A percentile compares a stretch with the other conserved stretches of the same genome.
Evolutionary conservation across 2,329 filamentous ascomycete genomes (phyloP).

Genomic region (Sordariomycetes sp.): DNA sequence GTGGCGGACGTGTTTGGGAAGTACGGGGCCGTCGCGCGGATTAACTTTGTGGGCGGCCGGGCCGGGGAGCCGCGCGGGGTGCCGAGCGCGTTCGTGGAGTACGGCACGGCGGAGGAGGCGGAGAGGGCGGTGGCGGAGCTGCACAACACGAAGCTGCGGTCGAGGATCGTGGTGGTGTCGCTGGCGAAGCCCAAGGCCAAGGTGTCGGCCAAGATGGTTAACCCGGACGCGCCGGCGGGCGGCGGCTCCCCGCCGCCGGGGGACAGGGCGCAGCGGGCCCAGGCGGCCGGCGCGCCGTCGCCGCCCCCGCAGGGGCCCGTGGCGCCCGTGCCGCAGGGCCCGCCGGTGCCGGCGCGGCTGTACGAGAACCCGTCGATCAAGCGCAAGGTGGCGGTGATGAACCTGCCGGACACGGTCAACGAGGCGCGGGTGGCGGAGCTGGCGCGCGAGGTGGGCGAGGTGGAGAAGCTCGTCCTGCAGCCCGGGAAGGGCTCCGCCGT

Average conservation of each 20-base stretch:
- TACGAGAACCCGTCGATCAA: conserved; percentile 29
- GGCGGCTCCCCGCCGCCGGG: conserved; percentile 27
- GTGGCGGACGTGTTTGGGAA: conserved; percentile 60
- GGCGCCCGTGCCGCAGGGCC: conserved; percentile 25
- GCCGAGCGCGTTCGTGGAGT: conserved; percentile 77
- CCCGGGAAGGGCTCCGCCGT: conserved; percentile 78
- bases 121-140: conserved; percentile 55
- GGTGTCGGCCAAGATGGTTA: conserved; percentile 31
- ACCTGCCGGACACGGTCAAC: conserved; percentile 86
- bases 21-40: conserved; percentile 63
- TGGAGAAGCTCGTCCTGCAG: conserved; percentile 68
- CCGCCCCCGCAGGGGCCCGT: conserved; percentile 3
- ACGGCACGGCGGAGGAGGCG: conserved; percentile 59
- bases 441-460: conserved; percentile 57
- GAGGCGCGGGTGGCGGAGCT: conserved; percentile 69
- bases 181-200: conserved; percentile 24
- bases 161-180: conserved; percentile 57
- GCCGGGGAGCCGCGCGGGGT: conserved; percentile 56
- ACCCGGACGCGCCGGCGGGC: conserved; percentile 30
- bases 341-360: neutral
- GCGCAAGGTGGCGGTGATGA: conserved; percentile 71
- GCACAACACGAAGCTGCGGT: conserved; percentile 60
- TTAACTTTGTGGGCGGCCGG: conserved; percentile 51
- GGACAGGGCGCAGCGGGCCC: conserved; percentile 9
- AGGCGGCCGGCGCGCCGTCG: conserved; percentile 22